Evolutionary conservation across 768 basidiomycete genomes (phyloP).

Genomic region (Leccinum olivaceopallidum): DNA sequence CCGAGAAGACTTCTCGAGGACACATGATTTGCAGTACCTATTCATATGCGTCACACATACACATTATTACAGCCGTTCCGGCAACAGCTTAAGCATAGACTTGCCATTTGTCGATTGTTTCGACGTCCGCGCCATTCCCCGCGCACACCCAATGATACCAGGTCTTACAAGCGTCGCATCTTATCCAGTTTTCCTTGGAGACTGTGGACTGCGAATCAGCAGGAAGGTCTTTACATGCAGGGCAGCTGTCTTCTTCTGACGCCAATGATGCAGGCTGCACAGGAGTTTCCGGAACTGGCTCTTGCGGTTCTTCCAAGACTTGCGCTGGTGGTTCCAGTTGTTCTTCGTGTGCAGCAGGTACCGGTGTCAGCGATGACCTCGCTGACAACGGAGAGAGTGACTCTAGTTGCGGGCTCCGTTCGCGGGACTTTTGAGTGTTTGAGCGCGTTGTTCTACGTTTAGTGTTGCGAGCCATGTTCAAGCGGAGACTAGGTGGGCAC

Average conservation of each 20-base stretch:
- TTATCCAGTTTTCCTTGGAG: conserved; percentile 77
- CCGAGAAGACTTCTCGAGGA: conserved; percentile 57
- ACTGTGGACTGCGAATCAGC: conserved; percentile 33
- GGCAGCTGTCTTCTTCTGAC: conserved; percentile 42
- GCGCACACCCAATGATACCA: conserved; percentile 89
- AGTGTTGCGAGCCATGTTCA: conserved; percentile 41
- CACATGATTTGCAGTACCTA: conserved; percentile 74
- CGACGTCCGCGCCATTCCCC: conserved; percentile 62
- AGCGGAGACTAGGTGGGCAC: conserved; percentile 11
- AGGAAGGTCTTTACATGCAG: conserved; percentile 48
- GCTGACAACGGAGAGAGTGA: conserved; percentile 33
- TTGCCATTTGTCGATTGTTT: conserved; percentile 78
- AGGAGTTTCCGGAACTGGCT: conserved; percentile 14
- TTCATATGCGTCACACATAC: conserved; percentile 20
- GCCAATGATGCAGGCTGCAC: conserved; percentile 10
- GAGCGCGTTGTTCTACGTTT: conserved; percentile 45
- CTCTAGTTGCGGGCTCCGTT: conserved; percentile 33
- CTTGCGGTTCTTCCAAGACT: conserved; percentile 16
- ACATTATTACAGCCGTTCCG: conserved; percentile 14
- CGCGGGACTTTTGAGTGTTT: conserved; percentile 37
- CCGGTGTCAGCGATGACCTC: conserved; percentile 31
- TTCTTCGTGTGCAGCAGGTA: conserved; percentile 25
- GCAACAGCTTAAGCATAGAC: conserved; percentile 26
- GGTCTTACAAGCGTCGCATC: conserved; percentile 77
- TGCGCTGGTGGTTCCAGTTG: conserved; percentile 13